phyloP scores from a whole-genome alignment of 2,329 filamentous ascomycete species.

The Rhexocercosporidium sp. region DNA sequence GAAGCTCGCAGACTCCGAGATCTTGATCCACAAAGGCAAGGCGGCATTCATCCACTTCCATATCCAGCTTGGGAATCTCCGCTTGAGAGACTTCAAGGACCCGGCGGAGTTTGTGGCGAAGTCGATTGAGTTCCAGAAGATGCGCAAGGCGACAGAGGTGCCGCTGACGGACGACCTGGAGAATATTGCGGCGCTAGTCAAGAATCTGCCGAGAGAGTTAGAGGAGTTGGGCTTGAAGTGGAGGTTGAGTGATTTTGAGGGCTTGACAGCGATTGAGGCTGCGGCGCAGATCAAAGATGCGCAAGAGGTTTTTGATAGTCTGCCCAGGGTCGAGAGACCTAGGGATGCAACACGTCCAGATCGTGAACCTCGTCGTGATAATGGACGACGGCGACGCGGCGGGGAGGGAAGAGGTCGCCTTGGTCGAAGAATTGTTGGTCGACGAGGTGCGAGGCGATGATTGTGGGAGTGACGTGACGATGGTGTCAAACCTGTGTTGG shows the following conservation, averaged over 20 bases:
- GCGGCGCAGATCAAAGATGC: neutral
- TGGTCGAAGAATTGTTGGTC: neutral
- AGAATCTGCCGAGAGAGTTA: neutral
- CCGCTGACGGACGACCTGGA: neutral
- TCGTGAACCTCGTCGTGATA: neutral
- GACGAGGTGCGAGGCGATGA: conserved; percentile 1
- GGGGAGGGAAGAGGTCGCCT: neutral
- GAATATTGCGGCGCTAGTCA: neutral
- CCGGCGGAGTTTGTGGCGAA: neutral
- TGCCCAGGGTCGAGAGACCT: neutral
- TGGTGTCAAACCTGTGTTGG: neutral
- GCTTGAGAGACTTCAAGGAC: neutral
- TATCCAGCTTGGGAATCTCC: neutral
- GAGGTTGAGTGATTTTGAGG: conserved; percentile 6
- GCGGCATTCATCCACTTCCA: conserved; percentile 1
- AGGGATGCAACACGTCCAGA: neutral
- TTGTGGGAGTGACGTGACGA: neutral
- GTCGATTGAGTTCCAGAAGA: neutral
- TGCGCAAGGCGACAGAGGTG: neutral
- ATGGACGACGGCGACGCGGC: neutral
- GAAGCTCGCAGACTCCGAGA: neutral
- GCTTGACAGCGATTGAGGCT: neutral
- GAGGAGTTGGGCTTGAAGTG: conserved; percentile 5
- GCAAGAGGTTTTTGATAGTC: neutral
- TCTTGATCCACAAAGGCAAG: conserved; percentile 3